Conservation (phyloP, 2,329 filamentous ascomycete species). For the Aspergillus phoenicis region DNA sequence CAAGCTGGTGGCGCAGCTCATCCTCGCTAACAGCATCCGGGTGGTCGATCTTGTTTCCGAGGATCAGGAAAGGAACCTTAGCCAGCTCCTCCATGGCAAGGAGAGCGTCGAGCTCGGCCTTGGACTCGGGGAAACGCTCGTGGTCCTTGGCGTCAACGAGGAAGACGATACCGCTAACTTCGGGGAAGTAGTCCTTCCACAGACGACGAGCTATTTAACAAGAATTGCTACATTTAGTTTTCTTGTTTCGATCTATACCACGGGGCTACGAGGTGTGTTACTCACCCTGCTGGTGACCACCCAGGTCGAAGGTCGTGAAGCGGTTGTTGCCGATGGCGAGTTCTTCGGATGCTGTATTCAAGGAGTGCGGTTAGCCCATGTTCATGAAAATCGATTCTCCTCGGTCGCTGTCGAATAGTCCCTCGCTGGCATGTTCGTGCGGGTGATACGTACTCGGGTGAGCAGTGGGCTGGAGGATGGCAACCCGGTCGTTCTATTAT, state of each 20-base stretch:
- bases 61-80: constrained; percentile 93
- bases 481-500: constrained; percentile 82
- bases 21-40: constrained; percentile 94
- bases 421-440: not conserved
- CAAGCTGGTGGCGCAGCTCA: constrained; percentile 86
- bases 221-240: not conserved
- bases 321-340: constrained; percentile 89
- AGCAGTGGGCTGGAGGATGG: constrained; percentile 84
- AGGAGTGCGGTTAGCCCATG: constrained; percentile 6
- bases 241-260: not conserved
- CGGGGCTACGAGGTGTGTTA: constrained; percentile 34
- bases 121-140: constrained; percentile 90
- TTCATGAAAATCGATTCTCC: constrained; percentile 10
- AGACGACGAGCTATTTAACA: constrained; percentile 69
- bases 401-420: not conserved
- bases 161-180: constrained; percentile 96
- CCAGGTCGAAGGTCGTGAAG: constrained; percentile 92
- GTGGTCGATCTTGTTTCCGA: constrained; percentile 99
- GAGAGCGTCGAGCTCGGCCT: constrained; percentile 94
- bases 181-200: constrained; percentile 97
- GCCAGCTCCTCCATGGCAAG: constrained; percentile 94
- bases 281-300: constrained; percentile 84
- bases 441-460: constrained; percentile 72
- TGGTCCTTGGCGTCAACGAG: constrained; percentile 96
- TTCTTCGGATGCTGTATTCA: constrained; percentile 74